These are phyloP conservation scores for Ulvella scutata DNA, from an alignment of 139 green algal genomes.

Conservation along the genomic window DNA sequence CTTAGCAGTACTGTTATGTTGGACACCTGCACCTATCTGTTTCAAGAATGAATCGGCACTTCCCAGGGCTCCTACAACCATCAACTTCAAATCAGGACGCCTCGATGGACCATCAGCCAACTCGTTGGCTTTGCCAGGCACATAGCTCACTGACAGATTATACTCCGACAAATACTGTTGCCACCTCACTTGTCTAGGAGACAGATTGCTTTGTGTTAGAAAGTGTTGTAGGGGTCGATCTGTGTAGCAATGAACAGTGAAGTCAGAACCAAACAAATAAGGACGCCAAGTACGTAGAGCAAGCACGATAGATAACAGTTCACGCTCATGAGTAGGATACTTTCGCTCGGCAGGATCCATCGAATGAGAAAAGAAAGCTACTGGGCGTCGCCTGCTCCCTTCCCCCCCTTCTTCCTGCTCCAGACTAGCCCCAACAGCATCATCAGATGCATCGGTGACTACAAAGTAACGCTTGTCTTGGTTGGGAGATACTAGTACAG, in stretches of 20 bases:
- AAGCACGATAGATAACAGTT: background rate
- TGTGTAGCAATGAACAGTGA: background rate
- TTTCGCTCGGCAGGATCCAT: background rate
- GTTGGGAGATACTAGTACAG: background rate
- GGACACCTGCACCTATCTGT: no score
- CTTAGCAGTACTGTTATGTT: no score
- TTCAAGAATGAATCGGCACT: no score
- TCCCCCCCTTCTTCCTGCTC: background rate
- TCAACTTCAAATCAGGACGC: no score
- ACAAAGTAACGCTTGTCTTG: background rate
- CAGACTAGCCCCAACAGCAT: background rate
- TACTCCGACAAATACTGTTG: no score
- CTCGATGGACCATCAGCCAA: no score
- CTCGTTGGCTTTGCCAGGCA: no score
- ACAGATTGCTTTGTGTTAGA: no score
- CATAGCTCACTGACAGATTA: no score
- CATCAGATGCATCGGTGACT: background rate
- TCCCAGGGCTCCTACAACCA: no score
- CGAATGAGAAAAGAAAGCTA: background rate
- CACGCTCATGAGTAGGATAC: background rate
- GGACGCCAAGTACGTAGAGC: background rate
- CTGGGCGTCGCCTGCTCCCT: background rate
- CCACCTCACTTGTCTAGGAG: no score
- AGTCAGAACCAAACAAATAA: background rate
- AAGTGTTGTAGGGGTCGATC: no score